Evolutionary conservation across 495 filamentous ascomycete genomes (phyloP), one percentile per base, ranked within the genome.

Genomic region (Daldinia concentrica): DNA sequence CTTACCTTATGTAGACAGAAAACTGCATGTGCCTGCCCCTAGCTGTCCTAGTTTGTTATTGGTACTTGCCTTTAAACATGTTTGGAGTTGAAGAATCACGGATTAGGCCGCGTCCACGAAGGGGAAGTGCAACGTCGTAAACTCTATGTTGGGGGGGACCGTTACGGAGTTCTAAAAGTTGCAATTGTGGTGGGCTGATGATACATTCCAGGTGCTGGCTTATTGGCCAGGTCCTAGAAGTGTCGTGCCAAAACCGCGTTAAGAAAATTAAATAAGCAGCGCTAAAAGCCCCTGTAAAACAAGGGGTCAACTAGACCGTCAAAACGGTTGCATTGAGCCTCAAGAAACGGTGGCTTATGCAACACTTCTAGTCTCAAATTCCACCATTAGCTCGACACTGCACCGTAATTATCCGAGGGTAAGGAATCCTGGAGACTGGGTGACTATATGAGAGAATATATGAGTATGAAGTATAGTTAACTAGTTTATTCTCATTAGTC

Each of bases 281-380:
- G 64, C 57, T 58, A 50, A 58, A 52, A 26, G 48, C 51, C 62
- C 65, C 41, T 66, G 71, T 71, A 73, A 73, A 73, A 73, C 71
- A 66, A 45, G 66, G 71, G 61, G 58, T 45, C 36, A 51, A 11
- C 51, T 66, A 73, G 54, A 48, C 41, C 52, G 30, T 50, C 29
- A 32, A 56, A 65, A 69, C 34, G 36, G 61, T 61, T 73, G 58
- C 66, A 69, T 66, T 62, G 58, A 73, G 71, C 71, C 71, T 69
- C 66, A 73, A 66, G 58, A 30, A 63, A 51, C 51, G 29, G 70
- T 69, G 65, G 65, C 70, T 73, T 58, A 73, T 73, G 65, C 62
- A 69, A 73, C 70, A 69, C 48, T 69, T 68, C 51, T n/a, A 59
- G 70, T 73, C 65, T 73, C 65, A 56, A 57, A 56, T 57, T 57